phyloP scores from a whole-genome alignment of 2,329 filamentous ascomycete species.

The Cercospora zeina region DNA sequence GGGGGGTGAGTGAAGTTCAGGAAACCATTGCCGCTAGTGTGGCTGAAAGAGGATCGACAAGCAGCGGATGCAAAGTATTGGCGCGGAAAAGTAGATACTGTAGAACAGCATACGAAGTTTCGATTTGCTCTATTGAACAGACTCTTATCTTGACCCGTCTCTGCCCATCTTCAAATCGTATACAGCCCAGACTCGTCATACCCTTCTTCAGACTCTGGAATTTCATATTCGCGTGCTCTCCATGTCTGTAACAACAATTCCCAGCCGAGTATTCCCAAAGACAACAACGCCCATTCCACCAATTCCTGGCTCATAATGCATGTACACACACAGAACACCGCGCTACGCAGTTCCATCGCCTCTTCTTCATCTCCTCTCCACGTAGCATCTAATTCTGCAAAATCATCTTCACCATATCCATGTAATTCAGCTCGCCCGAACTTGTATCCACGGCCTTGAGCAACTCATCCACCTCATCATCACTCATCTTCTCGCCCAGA shows the following conservation, averaged over 20 bases:
- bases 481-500: conserved; percentile 97
- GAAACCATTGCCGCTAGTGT: no score
- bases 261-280: neutral
- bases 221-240: neutral
- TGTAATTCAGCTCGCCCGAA: conserved; percentile 96
- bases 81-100: neutral
- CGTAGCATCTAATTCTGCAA: conserved; percentile 39
- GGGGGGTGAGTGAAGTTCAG: neutral
- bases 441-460: conserved; percentile 97
- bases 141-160: neutral
- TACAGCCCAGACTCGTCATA: neutral
- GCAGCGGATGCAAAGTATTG: neutral
- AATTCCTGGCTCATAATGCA: conserved; percentile 12
- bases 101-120: neutral
- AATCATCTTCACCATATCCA: conserved; percentile 50
- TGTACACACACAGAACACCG: neutral
- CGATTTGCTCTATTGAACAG: neutral
- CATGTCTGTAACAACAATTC: conserved; percentile 1
- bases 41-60: neutral
- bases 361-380: neutral
- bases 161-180: neutral
- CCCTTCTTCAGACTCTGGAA: neutral
- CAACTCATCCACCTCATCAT: conserved; percentile 97
- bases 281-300: neutral
- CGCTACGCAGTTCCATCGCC: neutral